phyloP scores from a whole-genome alignment of 257 asterid species.

The Agastache rugosa region DNA sequence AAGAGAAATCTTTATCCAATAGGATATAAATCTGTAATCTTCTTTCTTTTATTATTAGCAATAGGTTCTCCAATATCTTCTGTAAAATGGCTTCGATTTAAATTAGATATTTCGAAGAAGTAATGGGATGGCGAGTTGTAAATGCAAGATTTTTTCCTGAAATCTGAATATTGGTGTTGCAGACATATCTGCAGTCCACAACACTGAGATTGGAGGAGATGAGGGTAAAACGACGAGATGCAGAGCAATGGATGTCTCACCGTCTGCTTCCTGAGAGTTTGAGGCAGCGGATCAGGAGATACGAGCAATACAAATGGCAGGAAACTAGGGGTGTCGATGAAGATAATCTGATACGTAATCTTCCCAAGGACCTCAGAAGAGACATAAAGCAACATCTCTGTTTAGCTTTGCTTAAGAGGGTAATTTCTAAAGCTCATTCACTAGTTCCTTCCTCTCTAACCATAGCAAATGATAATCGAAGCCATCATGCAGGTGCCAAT shows the following conservation, averaged over 20 bases:
- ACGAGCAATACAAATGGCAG: slow-evolving; percentile 90
- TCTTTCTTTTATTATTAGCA: background rate
- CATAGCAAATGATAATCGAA: slow-evolving; percentile 10
- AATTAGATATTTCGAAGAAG: background rate
- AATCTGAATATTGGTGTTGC: slow-evolving; percentile 43
- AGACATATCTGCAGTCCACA: slow-evolving; percentile 92
- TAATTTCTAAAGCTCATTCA: slow-evolving; percentile 32
- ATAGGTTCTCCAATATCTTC: background rate
- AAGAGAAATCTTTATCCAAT: slow-evolving; percentile 4
- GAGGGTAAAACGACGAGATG: slow-evolving; percentile 95
- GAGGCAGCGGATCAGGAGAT: slow-evolving; percentile 77
- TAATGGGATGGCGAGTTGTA: background rate
- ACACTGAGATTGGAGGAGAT: slow-evolving; percentile 85
- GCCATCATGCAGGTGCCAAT: slow-evolving; percentile 68
- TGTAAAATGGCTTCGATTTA: background rate
- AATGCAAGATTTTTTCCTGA: background rate
- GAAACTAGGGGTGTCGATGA: slow-evolving; percentile 94
- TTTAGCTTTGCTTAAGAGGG: slow-evolving; percentile 82
- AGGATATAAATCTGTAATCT: background rate
- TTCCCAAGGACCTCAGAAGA: slow-evolving; percentile 92
- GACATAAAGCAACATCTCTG: slow-evolving; percentile 94
- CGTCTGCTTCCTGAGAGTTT: slow-evolving; percentile 81
- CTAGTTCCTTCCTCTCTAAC: background rate
- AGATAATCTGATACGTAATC: slow-evolving; percentile 71
- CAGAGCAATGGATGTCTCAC: slow-evolving; percentile 97